Evolutionary conservation across 345 rosid genomes (phyloP), one percentile per base, ranked within the genome.

Genomic region (Camelina hispida): DNA sequence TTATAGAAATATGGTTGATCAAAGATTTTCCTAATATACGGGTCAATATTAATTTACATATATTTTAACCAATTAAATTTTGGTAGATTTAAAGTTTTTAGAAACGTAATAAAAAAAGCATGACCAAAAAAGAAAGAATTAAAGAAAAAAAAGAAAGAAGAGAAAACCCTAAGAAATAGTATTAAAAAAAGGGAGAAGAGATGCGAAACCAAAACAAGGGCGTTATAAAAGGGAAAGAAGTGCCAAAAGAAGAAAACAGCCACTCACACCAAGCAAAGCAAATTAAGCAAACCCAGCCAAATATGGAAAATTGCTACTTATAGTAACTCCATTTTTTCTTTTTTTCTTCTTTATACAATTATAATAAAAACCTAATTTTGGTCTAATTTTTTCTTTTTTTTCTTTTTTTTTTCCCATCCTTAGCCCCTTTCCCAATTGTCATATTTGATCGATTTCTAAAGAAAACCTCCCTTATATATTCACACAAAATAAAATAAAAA

Each of bases 211-310:
- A 66, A 78, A 60, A 60, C 18, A 66, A 66, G 35, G 35, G 59
- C 63, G 42, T 72, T 59, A 71, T 63, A 77, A 71, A 78, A 66
- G 44, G 74, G 34, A 59, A 28, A 25, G 25, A 18, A 44, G 28
- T 51, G 53, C 73, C 65, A 78, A 78, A 78, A 72, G 73, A 72
- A 71, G 77, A 44, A 78, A 78, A 78, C 30, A 60, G 50, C 58
- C 77, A 71, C 42, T 78, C 73, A 66, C 63, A 69, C 68, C 8
- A 56, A 77, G 48, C 72, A 64, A 68, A 52, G 64, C 58, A 68
- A 68, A 76, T 70, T 77, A 77, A 28, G 80, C 76, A 65, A 77
- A 66, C 63, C 25, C 71, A 28, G 66, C 81, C 81, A 78, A 78
- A 72, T 4, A 42, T 32, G 78, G 81, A 78, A 78, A 60, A 59